Conservation (phyloP, 768 basidiomycete species). For the Podaxis rugospora region DNA sequence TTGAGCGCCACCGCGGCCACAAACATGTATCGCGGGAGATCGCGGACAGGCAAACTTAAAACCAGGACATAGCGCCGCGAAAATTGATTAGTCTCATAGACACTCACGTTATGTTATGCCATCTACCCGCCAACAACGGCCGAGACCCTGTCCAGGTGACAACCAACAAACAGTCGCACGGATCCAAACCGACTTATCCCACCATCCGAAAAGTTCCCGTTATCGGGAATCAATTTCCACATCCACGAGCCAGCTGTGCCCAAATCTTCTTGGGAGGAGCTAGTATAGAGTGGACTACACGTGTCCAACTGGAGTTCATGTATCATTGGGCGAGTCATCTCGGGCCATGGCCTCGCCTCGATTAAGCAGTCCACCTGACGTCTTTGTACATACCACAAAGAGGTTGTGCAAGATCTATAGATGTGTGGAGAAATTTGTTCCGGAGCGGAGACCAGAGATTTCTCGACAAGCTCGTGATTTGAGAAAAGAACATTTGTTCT, state of each 20-base stretch:
- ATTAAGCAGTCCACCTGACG: conserved; percentile 4
- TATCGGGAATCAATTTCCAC: conserved; percentile 6
- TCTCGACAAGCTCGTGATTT: neutral
- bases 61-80: neutral
- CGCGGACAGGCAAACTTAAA: neutral
- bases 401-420: neutral
- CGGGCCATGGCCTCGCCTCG: neutral
- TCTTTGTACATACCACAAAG: conserved; percentile 3
- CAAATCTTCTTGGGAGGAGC: neutral
- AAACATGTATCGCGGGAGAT: neutral
- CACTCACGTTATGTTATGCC: neutral
- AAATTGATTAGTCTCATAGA: neutral
- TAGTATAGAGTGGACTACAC: conserved; percentile 1
- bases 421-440: neutral
- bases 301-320: neutral
- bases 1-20: neutral
- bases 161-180: neutral
- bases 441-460: neutral
- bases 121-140: neutral
- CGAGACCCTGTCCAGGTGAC: neutral
- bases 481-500: neutral
- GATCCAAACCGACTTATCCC: neutral
- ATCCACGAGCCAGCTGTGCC: conserved; percentile 1
- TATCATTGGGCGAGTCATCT: conserved; percentile 3
- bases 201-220: neutral